phyloP scores from a whole-genome alignment of 495 filamentous ascomycete genomes.

The Penicillium subrubescens region DNA sequence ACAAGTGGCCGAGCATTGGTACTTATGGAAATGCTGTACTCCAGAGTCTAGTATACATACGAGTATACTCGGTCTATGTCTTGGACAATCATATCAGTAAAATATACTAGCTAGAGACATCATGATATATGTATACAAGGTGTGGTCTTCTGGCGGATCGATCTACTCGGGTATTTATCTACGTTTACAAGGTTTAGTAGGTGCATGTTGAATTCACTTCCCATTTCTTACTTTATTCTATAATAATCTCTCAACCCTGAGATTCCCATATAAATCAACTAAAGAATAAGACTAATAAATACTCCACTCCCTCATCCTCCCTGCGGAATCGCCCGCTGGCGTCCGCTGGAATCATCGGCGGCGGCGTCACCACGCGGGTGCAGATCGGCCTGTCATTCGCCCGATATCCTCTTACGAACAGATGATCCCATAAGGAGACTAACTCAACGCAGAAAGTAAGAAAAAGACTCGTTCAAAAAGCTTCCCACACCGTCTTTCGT shows the following conservation, averaged over 20 bases:
- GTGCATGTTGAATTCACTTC: slow-evolving; percentile 1
- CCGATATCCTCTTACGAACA: background rate
- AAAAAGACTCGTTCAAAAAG: background rate
- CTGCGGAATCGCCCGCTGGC: slow-evolving; percentile 1
- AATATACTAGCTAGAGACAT: background rate
- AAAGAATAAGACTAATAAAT: background rate
- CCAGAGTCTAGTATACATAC: too few species aligned
- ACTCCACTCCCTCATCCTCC: background rate
- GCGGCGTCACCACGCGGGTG: slow-evolving; percentile 53
- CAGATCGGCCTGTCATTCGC: slow-evolving; percentile 48
- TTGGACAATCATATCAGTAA: too few species aligned
- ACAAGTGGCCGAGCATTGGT: background rate
- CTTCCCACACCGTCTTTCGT: slow-evolving; percentile 26
- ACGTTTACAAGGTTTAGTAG: background rate
- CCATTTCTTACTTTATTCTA: background rate
- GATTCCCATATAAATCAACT: too few species aligned
- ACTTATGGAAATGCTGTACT: background rate
- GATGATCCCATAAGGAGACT: background rate
- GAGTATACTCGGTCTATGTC: background rate
- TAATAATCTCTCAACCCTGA: too few species aligned
- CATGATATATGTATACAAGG: too few species aligned
- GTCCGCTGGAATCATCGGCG: slow-evolving; percentile 11
- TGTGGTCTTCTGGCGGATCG: background rate
- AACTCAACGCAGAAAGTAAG: background rate
- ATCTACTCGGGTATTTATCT: background rate